Conservation (phyloP, 768 basidiomycete species). For the Rhodotorula kratochvilovae region DNA sequence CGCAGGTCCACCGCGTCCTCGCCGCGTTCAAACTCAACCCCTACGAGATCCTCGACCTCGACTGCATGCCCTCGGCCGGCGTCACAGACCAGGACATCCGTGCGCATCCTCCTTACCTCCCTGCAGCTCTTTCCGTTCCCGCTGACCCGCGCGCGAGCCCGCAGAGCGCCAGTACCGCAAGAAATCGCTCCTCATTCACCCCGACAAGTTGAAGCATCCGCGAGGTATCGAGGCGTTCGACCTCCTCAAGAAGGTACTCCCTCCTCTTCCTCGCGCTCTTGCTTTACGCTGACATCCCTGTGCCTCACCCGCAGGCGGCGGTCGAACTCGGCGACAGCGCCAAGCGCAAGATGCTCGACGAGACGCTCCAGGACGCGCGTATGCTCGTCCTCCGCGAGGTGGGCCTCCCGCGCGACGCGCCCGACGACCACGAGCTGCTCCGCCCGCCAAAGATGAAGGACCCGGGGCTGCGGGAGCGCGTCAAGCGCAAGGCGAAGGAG, state of each 20-base stretch:
- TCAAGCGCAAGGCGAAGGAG: conserved; percentile 72
- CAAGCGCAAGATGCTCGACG: conserved; percentile 55
- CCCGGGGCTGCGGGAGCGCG: conserved; percentile 59
- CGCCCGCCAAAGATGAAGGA: conserved; percentile 48
- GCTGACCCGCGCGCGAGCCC: not conserved
- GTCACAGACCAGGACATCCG: conserved; percentile 64
- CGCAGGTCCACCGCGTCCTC: conserved; percentile 59
- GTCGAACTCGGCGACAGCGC: conserved; percentile 58
- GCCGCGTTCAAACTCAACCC: conserved; percentile 96
- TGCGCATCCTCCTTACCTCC: conserved; percentile 3
- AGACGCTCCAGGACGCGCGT: conserved; percentile 65
- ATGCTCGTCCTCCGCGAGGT: conserved; percentile 58
- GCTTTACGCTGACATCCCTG: too few relatives aligned
- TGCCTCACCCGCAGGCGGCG: conserved; percentile 62
- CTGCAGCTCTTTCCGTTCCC: conserved; percentile 10
- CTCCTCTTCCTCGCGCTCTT: not conserved
- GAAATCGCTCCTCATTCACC: conserved; percentile 71
- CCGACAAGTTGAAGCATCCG: conserved; percentile 74
- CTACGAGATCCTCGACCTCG: conserved; percentile 86
- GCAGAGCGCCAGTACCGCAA: conserved; percentile 46
- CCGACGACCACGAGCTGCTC: conserved; percentile 60
- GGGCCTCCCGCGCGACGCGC: conserved; percentile 59
- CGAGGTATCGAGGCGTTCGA: conserved; percentile 88
- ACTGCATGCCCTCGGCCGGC: conserved; percentile 54
- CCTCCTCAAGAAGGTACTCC: conserved; percentile 74